Base-by-base conservation (phyloP, 257 asterid species). In the Solanum pinnatisectum region DNA sequence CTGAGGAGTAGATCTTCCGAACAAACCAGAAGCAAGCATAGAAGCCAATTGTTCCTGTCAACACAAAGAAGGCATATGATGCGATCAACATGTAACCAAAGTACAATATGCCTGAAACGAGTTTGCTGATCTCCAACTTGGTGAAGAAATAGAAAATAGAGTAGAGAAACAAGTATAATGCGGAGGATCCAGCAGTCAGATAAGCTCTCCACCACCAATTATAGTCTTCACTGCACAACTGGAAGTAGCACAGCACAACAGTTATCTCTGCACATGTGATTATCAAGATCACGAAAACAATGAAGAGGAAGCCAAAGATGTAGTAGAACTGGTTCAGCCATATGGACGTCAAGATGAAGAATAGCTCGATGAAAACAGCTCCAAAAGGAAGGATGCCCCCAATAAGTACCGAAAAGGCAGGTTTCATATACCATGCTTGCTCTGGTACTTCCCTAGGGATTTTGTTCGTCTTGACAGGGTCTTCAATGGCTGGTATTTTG, bases 201-300 rank as follows among this genome's bases (percentile, higher is more conserved):
- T 96, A 96, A 84, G 98, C 98, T 91, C 98, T 95, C 98, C 98
- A 96, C 98, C 98, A 96, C 98, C 98, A 96, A 33, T 94, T 87
- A 84, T 96, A 94, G 91, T 96, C 98, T 90, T 96, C 98, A 52
- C 98, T 95, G 94, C 98, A 96, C 87, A 95, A 87, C 94, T 96
- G 98, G 94, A 96, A 94, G 93, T 96, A 96, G 96, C 98, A 96
- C 88, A 96, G 95, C 70, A 96, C 98, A 25, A 96, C 91, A 2
- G 98, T 90, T 35, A 96, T 96, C 92, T 96, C 98, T 18, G 98
- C 98, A 46, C 95, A 95, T 4, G 98, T 95, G 90, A 96, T 89
- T 56, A 96, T 88, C 90, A 96, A 90, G 91, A 96, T 96, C 89
- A 94, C 92, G 8, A 95, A 96, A 30, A 96, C 98, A 32, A 96